A percentile compares a stretch with the other conserved stretches of the same genome.
These are phyloP conservation scores for Pseudogymnoascus sp. DNA, from an alignment of 2,329 filamentous ascomycete genomes.

Conservation along the genomic window DNA sequence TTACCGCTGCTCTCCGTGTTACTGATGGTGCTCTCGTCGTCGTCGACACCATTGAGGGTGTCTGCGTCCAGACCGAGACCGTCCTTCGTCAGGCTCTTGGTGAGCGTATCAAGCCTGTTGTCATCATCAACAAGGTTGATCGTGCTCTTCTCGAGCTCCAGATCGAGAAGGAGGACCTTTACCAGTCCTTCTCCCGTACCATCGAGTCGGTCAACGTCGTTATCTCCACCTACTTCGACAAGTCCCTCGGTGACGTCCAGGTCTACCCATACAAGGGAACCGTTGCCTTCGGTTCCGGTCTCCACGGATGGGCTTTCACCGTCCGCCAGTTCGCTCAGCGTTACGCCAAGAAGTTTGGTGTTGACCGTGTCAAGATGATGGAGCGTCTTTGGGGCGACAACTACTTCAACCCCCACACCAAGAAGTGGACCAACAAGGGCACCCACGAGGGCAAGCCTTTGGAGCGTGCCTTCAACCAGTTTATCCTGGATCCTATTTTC, in stretches of 20 bases:
- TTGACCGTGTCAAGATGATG: slow-evolving; percentile 99
- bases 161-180: slow-evolving; percentile 96
- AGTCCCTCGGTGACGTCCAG: slow-evolving; percentile 93
- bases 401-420: slow-evolving; percentile 99
- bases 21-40: slow-evolving; percentile 99
- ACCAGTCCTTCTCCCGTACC: slow-evolving; percentile 99
- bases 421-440: slow-evolving; percentile 96
- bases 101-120: slow-evolving; percentile 99
- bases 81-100: slow-evolving; percentile 97
- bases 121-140: slow-evolving; percentile 99
- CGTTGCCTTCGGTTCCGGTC: slow-evolving; percentile 97
- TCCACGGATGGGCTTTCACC: slow-evolving; percentile 99
- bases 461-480: slow-evolving; percentile 99
- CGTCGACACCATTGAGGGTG: slow-evolving; percentile 99
- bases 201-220: slow-evolving; percentile 99
- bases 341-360: slow-evolving; percentile 99
- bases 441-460: slow-evolving; percentile 78
- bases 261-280: slow-evolving; percentile 97
- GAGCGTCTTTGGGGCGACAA: slow-evolving; percentile 99
- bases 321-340: slow-evolving; percentile 91
- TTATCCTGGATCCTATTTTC: slow-evolving; percentile 99
- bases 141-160: slow-evolving; percentile 98
- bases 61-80: slow-evolving; percentile 99
- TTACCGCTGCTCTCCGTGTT: slow-evolving; percentile 98
- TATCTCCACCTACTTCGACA: slow-evolving; percentile 98